These are phyloP conservation scores for Meripilus lineatus DNA, from an alignment of 1,284 basidiomycete genomes.

Conservation along the genomic window DNA sequence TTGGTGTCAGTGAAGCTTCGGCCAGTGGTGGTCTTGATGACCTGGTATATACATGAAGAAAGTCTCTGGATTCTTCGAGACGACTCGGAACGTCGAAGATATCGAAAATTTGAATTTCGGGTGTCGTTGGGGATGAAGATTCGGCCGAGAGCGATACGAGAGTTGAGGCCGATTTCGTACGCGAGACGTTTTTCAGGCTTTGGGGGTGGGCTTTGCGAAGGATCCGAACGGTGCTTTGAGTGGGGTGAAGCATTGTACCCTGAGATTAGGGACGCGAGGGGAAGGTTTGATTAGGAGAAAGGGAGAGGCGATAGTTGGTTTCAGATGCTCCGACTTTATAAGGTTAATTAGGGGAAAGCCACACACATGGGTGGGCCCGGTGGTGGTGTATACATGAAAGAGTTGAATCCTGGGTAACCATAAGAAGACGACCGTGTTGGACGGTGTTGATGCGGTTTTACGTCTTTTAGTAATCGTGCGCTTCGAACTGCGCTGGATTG, in stretches of 20 bases:
- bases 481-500: background rate
- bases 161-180: background rate
- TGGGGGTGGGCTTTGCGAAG: background rate
- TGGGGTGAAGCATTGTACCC: background rate
- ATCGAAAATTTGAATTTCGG: conserved; percentile 22
- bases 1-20: background rate
- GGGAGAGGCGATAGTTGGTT: background rate
- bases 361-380: background rate
- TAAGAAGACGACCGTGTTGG: conserved; percentile 6
- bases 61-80: conserved; percentile 23
- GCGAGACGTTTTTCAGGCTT: background rate
- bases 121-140: conserved; percentile 5
- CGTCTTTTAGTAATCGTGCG: conserved; percentile 7
- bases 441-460: conserved; percentile 18
- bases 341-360: background rate
- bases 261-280: background rate
- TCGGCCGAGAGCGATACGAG: background rate
- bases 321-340: background rate
- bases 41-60: conserved; percentile 10
- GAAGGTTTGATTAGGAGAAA: background rate
- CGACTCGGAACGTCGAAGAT: conserved; percentile 27
- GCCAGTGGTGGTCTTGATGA: background rate
- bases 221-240: background rate
- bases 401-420: background rate
- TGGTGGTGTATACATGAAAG: conserved; percentile 1